Base-by-base conservation (phyloP, 768 basidiomycete species). In the Lactarius hengduanensis region DNA sequence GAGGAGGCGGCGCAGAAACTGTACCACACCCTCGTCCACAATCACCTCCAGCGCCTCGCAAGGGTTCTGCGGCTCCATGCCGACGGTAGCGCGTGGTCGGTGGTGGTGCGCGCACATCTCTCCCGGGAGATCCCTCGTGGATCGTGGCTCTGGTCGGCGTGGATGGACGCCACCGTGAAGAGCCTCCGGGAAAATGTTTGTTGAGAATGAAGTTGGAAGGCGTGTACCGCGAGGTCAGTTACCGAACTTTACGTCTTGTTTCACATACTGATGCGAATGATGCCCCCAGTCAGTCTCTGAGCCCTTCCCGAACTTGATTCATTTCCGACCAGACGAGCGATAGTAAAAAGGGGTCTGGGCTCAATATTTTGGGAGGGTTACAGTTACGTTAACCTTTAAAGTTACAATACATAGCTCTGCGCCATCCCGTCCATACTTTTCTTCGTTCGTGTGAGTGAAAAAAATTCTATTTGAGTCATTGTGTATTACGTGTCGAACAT, bases 1-100 rank as follows among this genome's bases (percentile, higher is more conserved):
- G 80, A 82, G 66, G 84, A 85, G 64, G 81, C 79, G 1, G 84
- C 81, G 59, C 80, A 82, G 11, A 85, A 84, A 68, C 82, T 86
- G 71, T 85, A 86, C 69, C 84, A 86, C 72, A 86, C 84, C 1
- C 81, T 85, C 59, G 76, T 86, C 20, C 84, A 86, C 72, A 85
- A 84, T 73, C 85, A 86, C 66, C 75, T 86, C 26, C 85, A 86
- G 72, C 81, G 84, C 22, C 72, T 86, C 36, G 83, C 83, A 26
- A 79, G 85, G 32, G 74, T 85, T 9, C 79, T 86, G 22, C 81
- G 79, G 4, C 71, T 85, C 68, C 85, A 86, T 70, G 75, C 78
- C 63, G 79, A 82, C 71, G 85, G 84, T 4, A 72, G 74, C 43
- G 85, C 83, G 11, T 86, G 83, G 82, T 78, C 77, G 59, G 77